phyloP scores from a whole-genome alignment of 805 yeast species.

The Candida pseudoglaebosa region DNA sequence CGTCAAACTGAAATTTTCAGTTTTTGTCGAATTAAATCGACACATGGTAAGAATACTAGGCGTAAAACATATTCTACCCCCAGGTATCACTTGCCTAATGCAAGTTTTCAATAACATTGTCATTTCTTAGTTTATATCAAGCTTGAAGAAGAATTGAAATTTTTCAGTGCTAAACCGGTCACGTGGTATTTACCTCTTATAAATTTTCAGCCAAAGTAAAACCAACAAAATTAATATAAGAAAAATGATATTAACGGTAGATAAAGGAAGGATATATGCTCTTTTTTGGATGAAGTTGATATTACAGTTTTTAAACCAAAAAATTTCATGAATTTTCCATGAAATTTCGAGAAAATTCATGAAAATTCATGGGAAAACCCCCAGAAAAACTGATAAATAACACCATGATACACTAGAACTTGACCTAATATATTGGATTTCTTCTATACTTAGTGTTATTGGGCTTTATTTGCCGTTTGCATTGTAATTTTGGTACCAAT shows the following conservation, averaged over 20 bases:
- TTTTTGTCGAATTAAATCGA: conserved; percentile 1
- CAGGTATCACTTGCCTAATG: conserved; percentile 6
- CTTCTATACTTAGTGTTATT: neutral
- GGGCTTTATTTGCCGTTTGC: neutral
- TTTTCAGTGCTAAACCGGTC: neutral
- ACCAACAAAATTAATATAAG: too few species aligned
- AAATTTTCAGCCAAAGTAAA: too few species aligned
- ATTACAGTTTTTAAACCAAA: too few species aligned
- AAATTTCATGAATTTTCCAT: neutral
- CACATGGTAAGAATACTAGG: neutral
- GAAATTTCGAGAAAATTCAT: neutral
- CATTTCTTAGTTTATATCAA: neutral
- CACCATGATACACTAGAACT: too few species aligned
- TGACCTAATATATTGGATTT: too few species aligned
- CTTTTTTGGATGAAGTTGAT: neutral
- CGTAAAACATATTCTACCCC: conserved; percentile 2
- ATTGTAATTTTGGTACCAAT: too few species aligned
- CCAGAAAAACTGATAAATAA: too few species aligned
- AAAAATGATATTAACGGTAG: too few species aligned
- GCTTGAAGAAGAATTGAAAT: conserved; percentile 2
- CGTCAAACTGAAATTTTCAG: conserved; percentile 15
- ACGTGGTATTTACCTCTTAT: too few species aligned
- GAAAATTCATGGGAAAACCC: neutral
- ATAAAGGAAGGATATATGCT: too few species aligned
- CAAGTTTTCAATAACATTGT: conserved; percentile 9